phyloP scores from a whole-genome alignment of 345 rosid species.

The Acer yangbiense region DNA sequence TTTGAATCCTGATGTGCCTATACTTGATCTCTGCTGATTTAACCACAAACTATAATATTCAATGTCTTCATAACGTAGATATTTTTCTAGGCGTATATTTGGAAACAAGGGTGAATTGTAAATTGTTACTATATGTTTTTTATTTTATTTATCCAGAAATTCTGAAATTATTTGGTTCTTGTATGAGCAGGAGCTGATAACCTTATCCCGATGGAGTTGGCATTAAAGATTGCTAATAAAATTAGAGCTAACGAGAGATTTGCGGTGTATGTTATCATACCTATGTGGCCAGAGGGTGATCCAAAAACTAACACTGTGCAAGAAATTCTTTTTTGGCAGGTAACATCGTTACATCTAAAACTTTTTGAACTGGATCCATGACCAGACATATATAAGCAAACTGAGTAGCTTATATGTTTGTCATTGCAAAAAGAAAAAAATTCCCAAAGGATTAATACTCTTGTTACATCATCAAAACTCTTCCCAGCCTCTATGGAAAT shows the following conservation, averaged over 20 bases:
- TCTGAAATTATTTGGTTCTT: slow-evolving; percentile 15
- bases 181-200: slow-evolving; percentile 83
- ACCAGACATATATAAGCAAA: not conserved
- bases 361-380: not conserved
- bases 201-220: slow-evolving; percentile 95
- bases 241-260: slow-evolving; percentile 89
- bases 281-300: slow-evolving; percentile 99
- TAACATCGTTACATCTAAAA: slow-evolving; percentile 23
- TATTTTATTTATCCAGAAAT: not conserved
- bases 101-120: not conserved
- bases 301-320: slow-evolving; percentile 75
- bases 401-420: not conserved
- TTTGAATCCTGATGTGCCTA: not conserved
- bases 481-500: not conserved
- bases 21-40: not conserved
- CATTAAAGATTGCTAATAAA: slow-evolving; percentile 86
- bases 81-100: not conserved
- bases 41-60: not conserved
- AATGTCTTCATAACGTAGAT: not conserved
- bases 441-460: not conserved
- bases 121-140: not conserved
- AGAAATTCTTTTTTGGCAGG: slow-evolving; percentile 99
- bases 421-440: not conserved
- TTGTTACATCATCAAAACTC: not conserved
- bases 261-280: slow-evolving; percentile 81